Base-by-base conservation (phyloP, 805 yeast genomes). In the Kodamaea lidongshanica region DNA sequence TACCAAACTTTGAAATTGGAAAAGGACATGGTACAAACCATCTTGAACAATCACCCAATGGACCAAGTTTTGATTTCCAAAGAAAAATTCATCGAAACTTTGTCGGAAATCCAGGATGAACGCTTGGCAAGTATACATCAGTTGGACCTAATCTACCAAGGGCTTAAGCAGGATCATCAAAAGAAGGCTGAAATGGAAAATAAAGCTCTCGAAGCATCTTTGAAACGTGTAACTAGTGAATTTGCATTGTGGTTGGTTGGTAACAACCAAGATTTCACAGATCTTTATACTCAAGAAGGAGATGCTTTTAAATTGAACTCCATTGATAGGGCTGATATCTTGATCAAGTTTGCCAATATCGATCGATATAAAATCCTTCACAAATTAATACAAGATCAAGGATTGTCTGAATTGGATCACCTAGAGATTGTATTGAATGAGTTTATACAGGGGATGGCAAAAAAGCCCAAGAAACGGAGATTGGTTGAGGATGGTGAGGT, bases 11-110 rank as follows among this genome's bases (percentile, higher is more conserved):
- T 82, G 25, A 70, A 67, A 36, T 74, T 77, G 13, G 74, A 76
- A 46, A 72, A 72, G 32, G 84, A 78, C 30, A 53, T 79, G 23
- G 70, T 77, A 1, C 79, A 16, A 52, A 65, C 4, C 67, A 65
- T 18, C 29, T 43, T 32, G 16, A 12, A 14, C n/a, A 27, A 28
- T 12, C n/a, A 7, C 26, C 6, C 23, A 20, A 20, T 22, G 5
- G 25, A 14, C 4, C n/a, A 22, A 20, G 15, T 27, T 5, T 12
- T 27, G 15, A 18, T 4, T 5, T 27, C 33, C 6, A 41, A 42
- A 16, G 52, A 48, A 4, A 27, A 16, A 3, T 56, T 58, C 27
- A 25, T 48, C 4, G 34, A 34, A 3, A 23, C 32, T 2, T 29
- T 62, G 11, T 23, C 33, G 2, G 13, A 27, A n/a, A 25, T 48